Conservation (phyloP, 805 yeast species). For the Spathaspora hagerdaliae region DNA sequence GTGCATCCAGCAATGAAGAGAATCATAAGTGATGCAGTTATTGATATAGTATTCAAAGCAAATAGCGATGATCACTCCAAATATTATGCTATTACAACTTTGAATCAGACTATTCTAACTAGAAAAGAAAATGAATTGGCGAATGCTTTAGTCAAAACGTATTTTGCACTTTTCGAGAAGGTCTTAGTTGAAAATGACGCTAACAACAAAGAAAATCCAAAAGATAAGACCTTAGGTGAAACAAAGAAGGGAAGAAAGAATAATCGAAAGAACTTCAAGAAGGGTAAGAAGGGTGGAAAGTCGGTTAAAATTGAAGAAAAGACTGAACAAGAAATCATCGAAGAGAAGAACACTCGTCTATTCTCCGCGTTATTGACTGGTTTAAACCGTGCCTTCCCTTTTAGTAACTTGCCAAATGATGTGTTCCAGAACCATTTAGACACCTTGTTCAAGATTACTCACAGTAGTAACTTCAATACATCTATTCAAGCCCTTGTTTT, state of each 20-base stretch:
- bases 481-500: slow-evolving; percentile 88
- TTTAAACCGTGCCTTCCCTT: slow-evolving; percentile 93
- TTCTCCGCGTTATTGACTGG: slow-evolving; percentile 93
- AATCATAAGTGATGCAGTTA: slow-evolving; percentile 71
- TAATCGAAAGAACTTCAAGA: slow-evolving; percentile 65
- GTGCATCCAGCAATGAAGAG: slow-evolving; percentile 95
- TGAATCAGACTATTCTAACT: slow-evolving; percentile 89
- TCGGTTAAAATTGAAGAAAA: slow-evolving; percentile 61
- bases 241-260: slow-evolving; percentile 54
- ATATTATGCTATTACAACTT: slow-evolving; percentile 81
- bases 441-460: slow-evolving; percentile 84
- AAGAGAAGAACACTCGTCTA: slow-evolving; percentile 79
- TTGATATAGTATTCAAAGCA: slow-evolving; percentile 73
- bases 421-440: slow-evolving; percentile 74
- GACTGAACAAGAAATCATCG: slow-evolving; percentile 57
- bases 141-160: slow-evolving; percentile 75
- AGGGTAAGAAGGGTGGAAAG: slow-evolving; percentile 85
- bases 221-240: slow-evolving; percentile 44
- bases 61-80: slow-evolving; percentile 74
- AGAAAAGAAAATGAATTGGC: slow-evolving; percentile 77
- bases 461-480: slow-evolving; percentile 90
- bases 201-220: slow-evolving; percentile 34
- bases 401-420: slow-evolving; percentile 68
- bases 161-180: slow-evolving; percentile 83
- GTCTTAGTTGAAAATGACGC: slow-evolving; percentile 65